Percentiles rank a stretch among this genome's conserved stretches.
phyloP scores from a whole-genome alignment of 2,329 filamentous ascomycete genomes.

The Fusarium buharicum region DNA sequence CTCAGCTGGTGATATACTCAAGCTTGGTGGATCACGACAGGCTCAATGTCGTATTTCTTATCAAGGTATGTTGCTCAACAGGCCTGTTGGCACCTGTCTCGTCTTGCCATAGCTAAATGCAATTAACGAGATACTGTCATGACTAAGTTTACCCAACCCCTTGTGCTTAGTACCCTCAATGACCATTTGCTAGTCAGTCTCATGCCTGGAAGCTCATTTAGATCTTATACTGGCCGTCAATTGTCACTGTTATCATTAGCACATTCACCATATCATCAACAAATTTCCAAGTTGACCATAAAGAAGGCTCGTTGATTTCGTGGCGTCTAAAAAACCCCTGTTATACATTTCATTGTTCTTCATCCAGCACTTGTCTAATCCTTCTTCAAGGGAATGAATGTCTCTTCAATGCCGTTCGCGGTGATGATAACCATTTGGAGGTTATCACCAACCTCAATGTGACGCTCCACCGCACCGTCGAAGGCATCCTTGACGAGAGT shows the following conservation, averaged over 20 bases:
- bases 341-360: slow-evolving; percentile 47
- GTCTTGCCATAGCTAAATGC: background rate
- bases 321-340: slow-evolving; percentile 43
- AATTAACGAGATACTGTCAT: background rate
- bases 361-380: slow-evolving; percentile 67
- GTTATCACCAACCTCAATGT: slow-evolving; percentile 98
- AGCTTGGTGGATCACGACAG: background rate
- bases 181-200: background rate
- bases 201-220: background rate
- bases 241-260: slow-evolving; percentile 7
- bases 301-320: slow-evolving; percentile 39
- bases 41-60: background rate
- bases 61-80: background rate
- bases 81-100: background rate
- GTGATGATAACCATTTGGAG: slow-evolving; percentile 97
- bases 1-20: too few species aligned
- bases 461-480: slow-evolving; percentile 96
- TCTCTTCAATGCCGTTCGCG: slow-evolving; percentile 87
- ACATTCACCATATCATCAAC: background rate
- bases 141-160: background rate
- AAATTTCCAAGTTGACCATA: background rate
- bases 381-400: slow-evolving; percentile 85
- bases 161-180: background rate
- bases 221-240: background rate
- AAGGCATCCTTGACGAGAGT: slow-evolving; percentile 96